Conservation (phyloP, 768 basidiomycete species). For the Rhodotorula graminis region DNA sequence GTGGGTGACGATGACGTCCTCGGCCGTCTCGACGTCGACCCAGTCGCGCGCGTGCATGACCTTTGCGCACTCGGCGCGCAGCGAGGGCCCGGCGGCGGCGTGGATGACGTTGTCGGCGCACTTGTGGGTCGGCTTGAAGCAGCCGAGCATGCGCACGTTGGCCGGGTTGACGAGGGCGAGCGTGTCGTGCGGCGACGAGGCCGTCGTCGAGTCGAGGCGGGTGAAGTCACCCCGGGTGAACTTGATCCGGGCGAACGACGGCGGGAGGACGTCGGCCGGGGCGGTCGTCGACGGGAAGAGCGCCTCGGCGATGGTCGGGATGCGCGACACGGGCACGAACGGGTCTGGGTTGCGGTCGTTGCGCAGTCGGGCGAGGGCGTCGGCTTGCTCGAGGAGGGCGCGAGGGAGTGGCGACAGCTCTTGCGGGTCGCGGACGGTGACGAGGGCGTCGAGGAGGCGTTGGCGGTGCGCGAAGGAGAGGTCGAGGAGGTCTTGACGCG, state of each 20-base stretch:
- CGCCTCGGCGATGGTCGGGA: background rate
- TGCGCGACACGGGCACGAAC: background rate
- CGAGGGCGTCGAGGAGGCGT: background rate
- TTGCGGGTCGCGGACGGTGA: slow-evolving; percentile 1
- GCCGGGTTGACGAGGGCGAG: slow-evolving; percentile 14
- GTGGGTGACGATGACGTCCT: background rate
- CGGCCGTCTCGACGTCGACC: background rate
- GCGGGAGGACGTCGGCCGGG: background rate
- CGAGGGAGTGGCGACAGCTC: background rate
- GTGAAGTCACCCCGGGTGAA: slow-evolving; percentile 13
- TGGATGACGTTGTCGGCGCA: slow-evolving; percentile 21
- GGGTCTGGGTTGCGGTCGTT: slow-evolving; percentile 1
- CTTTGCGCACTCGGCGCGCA: background rate
- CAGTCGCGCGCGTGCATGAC: slow-evolving; percentile 9
- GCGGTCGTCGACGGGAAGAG: background rate
- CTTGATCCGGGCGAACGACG: background rate
- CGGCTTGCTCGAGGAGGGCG: background rate
- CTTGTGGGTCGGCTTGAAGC: slow-evolving; percentile 10
- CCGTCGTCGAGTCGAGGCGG: background rate
- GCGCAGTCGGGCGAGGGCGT: background rate
- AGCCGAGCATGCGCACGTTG: slow-evolving; percentile 13
- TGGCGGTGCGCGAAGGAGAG: background rate
- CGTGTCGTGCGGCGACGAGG: too few species aligned
- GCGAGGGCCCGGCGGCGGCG: background rate
- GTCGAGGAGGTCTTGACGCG: background rate